These are phyloP conservation scores for Wickerhamiella lipophila DNA, from an alignment of 805 yeast genomes.

Conservation along the genomic window DNA sequence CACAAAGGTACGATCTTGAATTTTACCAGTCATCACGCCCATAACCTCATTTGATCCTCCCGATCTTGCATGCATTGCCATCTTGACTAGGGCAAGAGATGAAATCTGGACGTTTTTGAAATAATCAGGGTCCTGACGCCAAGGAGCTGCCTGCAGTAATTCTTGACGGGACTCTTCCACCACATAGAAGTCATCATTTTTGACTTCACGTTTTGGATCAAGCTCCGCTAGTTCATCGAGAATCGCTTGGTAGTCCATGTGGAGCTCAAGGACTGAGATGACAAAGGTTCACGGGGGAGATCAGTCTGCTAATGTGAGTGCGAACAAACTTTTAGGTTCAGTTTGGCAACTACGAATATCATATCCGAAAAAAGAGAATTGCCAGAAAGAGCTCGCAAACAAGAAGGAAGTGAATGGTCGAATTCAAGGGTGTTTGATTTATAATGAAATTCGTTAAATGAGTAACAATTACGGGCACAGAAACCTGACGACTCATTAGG, in stretches of 20 bases:
- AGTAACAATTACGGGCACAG: too few relatives aligned
- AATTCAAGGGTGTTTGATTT: too few relatives aligned
- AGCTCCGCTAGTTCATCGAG: conserved; percentile 9
- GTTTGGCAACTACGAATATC: too few relatives aligned
- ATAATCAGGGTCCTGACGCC: conserved; percentile 12
- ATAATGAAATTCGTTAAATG: too few relatives aligned
- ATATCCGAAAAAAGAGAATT: too few relatives aligned
- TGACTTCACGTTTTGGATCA: conserved; percentile 8
- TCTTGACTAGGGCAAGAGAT: conserved; percentile 69
- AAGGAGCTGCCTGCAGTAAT: conserved; percentile 7
- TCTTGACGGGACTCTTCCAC: not conserved
- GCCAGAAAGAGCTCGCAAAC: too few relatives aligned
- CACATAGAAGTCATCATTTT: conserved; percentile 4
- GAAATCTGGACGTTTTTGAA: conserved; percentile 50
- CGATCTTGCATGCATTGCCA: conserved; percentile 72
- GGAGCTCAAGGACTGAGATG: not conserved
- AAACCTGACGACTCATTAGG: too few relatives aligned
- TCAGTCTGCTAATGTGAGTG: too few relatives aligned
- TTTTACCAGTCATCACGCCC: conserved; percentile 86
- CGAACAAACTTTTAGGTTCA: too few relatives aligned
- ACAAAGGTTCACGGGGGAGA: not conserved
- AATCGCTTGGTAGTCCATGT: conserved; percentile 9
- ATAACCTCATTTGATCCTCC: conserved; percentile 86
- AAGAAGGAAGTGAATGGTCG: too few relatives aligned
- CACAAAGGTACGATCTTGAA: conserved; percentile 38